Percentiles rank a stretch among this genome's conserved stretches.
These are phyloP conservation scores for Hyparrhenia diplandra DNA, from an alignment of 176 grass and related monocot genomes.

Conservation along the genomic window DNA sequence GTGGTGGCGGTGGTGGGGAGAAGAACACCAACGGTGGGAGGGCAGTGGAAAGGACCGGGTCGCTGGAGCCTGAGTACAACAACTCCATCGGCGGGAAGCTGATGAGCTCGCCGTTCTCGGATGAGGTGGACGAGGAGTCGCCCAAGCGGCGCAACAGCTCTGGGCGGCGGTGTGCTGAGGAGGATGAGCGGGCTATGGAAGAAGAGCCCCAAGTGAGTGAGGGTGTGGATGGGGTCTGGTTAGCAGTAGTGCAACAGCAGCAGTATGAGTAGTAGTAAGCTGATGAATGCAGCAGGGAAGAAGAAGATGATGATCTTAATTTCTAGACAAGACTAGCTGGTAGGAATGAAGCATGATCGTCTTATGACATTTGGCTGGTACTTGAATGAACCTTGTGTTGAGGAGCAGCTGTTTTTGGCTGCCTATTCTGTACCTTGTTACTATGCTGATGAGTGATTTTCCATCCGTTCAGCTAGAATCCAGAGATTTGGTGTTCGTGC, in stretches of 20 bases:
- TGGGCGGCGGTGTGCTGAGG: conserved; percentile 46
- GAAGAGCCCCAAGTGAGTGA: conserved; percentile 79
- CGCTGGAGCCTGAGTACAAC: conserved; percentile 60
- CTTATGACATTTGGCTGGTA: background rate
- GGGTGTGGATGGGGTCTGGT: background rate
- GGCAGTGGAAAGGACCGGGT: conserved; percentile 60
- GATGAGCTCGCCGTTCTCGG: conserved; percentile 89
- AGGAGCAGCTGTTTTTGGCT: conserved; percentile 4
- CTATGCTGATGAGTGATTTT: background rate
- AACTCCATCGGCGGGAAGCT: conserved; percentile 73
- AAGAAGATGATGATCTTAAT: too few relatives aligned
- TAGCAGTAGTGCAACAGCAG: background rate
- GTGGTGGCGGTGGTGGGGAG: background rate
- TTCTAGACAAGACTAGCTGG: background rate
- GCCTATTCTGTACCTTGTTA: background rate
- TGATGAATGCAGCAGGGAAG: background rate
- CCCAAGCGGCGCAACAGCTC: conserved; percentile 59
- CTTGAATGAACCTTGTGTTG: background rate
- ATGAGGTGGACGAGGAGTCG: conserved; percentile 63
- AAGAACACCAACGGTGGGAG: conserved; percentile 14
- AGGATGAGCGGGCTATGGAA: conserved; percentile 96
- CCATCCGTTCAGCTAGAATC: background rate
- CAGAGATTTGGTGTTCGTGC: too few relatives aligned
- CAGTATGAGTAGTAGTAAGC: background rate
- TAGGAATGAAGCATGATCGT: background rate